Conservation (phyloP, 371 early-diverging fungal species). For the Mortierella sp. region DNA sequence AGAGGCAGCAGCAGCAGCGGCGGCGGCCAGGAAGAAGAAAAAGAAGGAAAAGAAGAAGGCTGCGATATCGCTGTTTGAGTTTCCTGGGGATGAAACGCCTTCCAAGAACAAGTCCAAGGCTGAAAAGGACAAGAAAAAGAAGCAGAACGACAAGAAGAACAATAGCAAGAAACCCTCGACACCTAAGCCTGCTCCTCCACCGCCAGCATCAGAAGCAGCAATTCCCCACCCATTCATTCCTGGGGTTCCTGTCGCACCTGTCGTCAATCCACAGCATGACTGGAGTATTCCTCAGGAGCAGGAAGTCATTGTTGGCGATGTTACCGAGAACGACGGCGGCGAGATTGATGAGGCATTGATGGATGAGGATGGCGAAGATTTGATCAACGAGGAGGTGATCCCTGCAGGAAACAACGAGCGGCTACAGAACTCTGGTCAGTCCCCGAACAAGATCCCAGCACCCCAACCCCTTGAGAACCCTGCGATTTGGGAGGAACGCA, state of each 20-base stretch:
- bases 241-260: slow-evolving; percentile 3
- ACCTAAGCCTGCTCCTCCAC: background rate
- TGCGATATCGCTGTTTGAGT: slow-evolving; percentile 44
- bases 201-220: background rate
- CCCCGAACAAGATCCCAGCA: background rate
- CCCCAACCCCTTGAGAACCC: slow-evolving; percentile 9
- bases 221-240: background rate
- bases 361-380: slow-evolving; percentile 3
- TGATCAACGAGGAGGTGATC: background rate
- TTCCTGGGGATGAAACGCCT: slow-evolving; percentile 23
- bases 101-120: slow-evolving; percentile 10
- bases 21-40: slow-evolving; percentile 24
- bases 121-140: slow-evolving; percentile 1
- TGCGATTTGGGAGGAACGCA: slow-evolving; percentile 60
- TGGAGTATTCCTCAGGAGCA: slow-evolving; percentile 17
- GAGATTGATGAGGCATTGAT: background rate
- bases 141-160: slow-evolving; percentile 9
- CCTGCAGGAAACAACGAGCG: background rate
- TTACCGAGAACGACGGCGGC: background rate
- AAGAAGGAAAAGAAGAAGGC: slow-evolving; percentile 51
- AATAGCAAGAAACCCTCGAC: slow-evolving; percentile 6
- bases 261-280: slow-evolving; percentile 19
- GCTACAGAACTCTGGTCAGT: background rate
- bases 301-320: background rate
- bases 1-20: slow-evolving; percentile 10